Evolutionary conservation across 2,329 filamentous ascomycete species (phyloP).

Genomic region (Gnomoniopsis smithogilvyi): DNA sequence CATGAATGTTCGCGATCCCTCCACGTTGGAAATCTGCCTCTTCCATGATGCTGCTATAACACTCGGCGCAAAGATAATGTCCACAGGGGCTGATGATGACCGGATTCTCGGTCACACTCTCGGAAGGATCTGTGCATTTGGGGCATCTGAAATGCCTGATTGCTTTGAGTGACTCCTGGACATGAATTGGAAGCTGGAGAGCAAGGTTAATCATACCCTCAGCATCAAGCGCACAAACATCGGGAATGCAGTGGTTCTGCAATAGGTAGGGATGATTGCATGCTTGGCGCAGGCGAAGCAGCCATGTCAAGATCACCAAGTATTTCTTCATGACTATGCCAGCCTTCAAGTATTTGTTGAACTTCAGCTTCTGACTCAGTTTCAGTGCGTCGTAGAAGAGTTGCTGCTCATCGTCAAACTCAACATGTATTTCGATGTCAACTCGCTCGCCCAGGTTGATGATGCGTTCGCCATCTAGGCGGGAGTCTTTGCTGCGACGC

Average conservation of each 20-base stretch:
- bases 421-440: constrained; percentile 55
- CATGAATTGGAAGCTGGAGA: constrained; percentile 13
- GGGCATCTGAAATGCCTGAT: not conserved
- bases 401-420: constrained; percentile 62
- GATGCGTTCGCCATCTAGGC: constrained; percentile 73
- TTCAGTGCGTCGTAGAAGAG: constrained; percentile 49
- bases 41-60: constrained; percentile 24
- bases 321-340: constrained; percentile 51
- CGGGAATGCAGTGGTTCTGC: constrained; percentile 25
- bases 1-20: too few species aligned
- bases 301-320: constrained; percentile 70
- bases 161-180: constrained; percentile 16
- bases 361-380: constrained; percentile 21
- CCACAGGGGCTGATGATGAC: constrained; percentile 28
- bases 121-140: not conserved
- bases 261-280: constrained; percentile 72
- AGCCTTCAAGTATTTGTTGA: constrained; percentile 26
- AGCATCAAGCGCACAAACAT: constrained; percentile 23
- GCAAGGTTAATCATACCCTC: constrained; percentile 27
- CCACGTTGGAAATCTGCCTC: too few species aligned
- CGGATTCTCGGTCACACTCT: constrained; percentile 19
- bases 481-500: constrained; percentile 72
- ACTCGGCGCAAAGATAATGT: constrained; percentile 26
- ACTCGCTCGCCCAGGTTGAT: constrained; percentile 62
- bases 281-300: constrained; percentile 73